Evolutionary conservation across 176 grass and related monocot genomes (phyloP).

Genomic region (Aegilops longissima): DNA sequence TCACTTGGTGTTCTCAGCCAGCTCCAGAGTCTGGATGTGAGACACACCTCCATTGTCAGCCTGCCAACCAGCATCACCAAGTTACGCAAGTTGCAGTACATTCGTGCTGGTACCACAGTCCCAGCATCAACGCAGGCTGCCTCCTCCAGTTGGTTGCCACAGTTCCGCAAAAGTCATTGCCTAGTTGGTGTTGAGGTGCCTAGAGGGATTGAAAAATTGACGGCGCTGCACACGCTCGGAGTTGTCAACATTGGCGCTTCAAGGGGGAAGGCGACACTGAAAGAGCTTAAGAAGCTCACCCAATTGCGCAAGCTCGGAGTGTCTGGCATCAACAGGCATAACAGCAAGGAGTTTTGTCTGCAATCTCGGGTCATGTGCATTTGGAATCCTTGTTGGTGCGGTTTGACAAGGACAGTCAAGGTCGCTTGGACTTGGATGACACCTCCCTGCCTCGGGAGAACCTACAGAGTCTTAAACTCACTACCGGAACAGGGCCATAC

Average conservation of each 20-base stretch:
- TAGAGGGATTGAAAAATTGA: neutral
- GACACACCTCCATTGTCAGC: neutral
- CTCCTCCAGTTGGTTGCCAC: neutral
- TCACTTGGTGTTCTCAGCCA: neutral
- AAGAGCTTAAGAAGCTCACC: slow-evolving; percentile 17
- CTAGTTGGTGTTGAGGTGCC: neutral
- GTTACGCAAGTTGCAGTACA: neutral
- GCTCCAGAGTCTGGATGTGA: slow-evolving; percentile 26
- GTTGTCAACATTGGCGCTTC: neutral
- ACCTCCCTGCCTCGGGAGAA: neutral
- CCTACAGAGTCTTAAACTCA: neutral
- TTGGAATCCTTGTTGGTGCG: neutral
- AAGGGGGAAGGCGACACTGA: neutral
- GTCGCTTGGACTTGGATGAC: neutral
- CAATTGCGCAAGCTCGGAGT: slow-evolving; percentile 11
- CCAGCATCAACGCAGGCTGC: neutral
- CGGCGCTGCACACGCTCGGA: neutral
- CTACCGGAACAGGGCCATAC: too few relatives aligned
- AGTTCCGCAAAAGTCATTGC: neutral
- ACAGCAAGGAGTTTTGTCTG: neutral
- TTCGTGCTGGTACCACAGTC: neutral
- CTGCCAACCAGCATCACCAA: neutral
- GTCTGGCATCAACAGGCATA: neutral
- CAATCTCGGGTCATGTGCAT: neutral
- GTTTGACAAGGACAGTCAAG: neutral